Conservation (phyloP, 2,329 filamentous ascomycete genomes). For the Tolypocladium endophyticum region DNA sequence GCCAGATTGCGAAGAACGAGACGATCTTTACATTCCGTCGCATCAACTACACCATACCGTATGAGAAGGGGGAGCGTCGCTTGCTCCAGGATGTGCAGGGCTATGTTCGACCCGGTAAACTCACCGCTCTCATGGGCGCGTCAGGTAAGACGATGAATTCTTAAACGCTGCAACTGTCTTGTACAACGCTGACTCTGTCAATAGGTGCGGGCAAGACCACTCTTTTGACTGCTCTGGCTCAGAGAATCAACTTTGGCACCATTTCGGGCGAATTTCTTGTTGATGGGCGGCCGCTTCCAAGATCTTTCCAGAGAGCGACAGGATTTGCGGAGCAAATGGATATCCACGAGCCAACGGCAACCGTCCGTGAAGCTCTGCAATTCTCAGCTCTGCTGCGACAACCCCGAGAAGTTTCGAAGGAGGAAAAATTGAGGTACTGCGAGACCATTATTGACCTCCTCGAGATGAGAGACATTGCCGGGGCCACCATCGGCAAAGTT, state of each 20-base stretch:
- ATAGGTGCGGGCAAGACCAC: slow-evolving; percentile 58
- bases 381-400: slow-evolving; percentile 58
- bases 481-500: slow-evolving; percentile 49
- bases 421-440: slow-evolving; percentile 58
- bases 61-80: slow-evolving; percentile 54
- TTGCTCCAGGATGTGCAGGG: slow-evolving; percentile 69
- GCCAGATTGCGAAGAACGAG: slow-evolving; percentile 51
- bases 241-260: slow-evolving; percentile 66
- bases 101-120: slow-evolving; percentile 73
- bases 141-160: slow-evolving; percentile 20
- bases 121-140: slow-evolving; percentile 67
- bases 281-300: slow-evolving; percentile 60
- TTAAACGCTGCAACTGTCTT: too few species aligned
- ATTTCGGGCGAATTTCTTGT: slow-evolving; percentile 71
- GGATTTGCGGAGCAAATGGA: slow-evolving; percentile 59
- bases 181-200: slow-evolving; percentile 9
- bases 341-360: slow-evolving; percentile 55
- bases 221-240: slow-evolving; percentile 61
- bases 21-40: slow-evolving; percentile 43
- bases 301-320: slow-evolving; percentile 70
- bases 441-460: slow-evolving; percentile 59
- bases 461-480: slow-evolving; percentile 57
- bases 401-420: slow-evolving; percentile 39
- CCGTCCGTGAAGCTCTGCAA: slow-evolving; percentile 54
- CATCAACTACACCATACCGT: slow-evolving; percentile 38